Evolutionary conservation across 2,329 filamentous ascomycete species (phyloP).

Genomic region (Huntiella moniliformis): DNA sequence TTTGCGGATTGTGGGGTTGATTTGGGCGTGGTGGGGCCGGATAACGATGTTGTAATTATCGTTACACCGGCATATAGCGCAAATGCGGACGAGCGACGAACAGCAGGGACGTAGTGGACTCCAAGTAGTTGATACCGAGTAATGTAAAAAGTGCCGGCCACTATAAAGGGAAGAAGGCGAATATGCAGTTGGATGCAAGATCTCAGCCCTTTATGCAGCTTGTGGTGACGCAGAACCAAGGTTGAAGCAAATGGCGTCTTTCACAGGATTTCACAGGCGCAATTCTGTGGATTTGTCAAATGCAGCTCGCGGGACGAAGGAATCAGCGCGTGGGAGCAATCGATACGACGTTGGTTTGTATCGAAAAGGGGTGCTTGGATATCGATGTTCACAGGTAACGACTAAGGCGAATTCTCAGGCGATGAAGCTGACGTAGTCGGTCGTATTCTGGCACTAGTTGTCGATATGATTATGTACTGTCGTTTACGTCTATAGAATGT

Average conservation of each 20-base stretch:
- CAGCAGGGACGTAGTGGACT: not conserved
- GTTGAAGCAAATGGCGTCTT: too few relatives aligned
- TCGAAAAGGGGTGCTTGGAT: not conserved
- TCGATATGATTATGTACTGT: not conserved
- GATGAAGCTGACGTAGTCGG: not conserved
- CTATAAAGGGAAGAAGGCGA: not conserved
- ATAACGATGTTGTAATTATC: constrained; percentile 3
- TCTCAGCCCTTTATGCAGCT: too few relatives aligned
- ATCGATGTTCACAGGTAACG: not conserved
- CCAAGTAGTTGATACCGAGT: not conserved
- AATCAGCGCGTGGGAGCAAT: too few relatives aligned
- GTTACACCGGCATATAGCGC: constrained; percentile 8
- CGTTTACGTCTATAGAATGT: not conserved
- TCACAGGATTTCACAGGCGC: too few relatives aligned
- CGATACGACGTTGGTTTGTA: not conserved
- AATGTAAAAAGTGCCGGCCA: not conserved
- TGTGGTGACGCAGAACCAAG: too few relatives aligned
- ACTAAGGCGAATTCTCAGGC: not conserved
- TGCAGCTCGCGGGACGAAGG: too few relatives aligned
- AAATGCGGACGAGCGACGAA: not conserved
- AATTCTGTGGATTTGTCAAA: too few relatives aligned
- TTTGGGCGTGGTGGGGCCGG: not conserved
- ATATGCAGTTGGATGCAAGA: not conserved
- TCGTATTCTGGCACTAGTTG: not conserved
- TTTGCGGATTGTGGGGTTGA: not conserved